Base-by-base conservation (phyloP, 1,139 yeast species). In the Citeromyces hawaiiensis region DNA sequence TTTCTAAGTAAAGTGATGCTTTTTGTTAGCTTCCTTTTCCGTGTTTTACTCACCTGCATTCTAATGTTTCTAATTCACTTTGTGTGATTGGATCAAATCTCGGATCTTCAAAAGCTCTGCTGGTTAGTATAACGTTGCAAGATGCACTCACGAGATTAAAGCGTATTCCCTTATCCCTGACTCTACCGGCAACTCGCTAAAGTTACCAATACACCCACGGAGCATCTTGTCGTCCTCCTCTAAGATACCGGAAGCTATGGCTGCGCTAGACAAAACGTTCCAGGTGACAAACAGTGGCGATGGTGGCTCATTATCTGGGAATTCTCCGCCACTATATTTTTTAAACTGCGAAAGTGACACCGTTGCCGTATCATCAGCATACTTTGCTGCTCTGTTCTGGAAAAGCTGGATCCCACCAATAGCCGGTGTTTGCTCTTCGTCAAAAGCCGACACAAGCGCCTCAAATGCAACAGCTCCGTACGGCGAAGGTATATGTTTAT, bases 171-270 rank as follows among this genome's bases (percentile, higher is more conserved):
- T 54, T 2, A 87, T 69, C 0, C 94, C 96, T 1, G 53, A 42
- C 21, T 68, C 76, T 8, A 83, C 51, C 3, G 56, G 54, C 36
- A 59, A 49, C 13, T 59, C 51, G 32, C 60, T 57, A 54, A 91
- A 88, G 0, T 96, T 88, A 1, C 98, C 98, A 42, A 91, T 91
- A 53, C 98, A 91, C 0, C 98, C 98, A 40, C 97, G 66, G 38
- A 91, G 63, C 14, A 64, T 61, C 41, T 66, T 58, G 0, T 51
- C 53, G 14, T 41, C 43, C 2, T 39, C 41, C 9, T 39, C 40
- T 25, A 35, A 23, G 10, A 27, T 39, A 9, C 25, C 39, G 25
- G 25, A 13, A 6, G 36, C 31, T 40, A 40, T 7, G 10, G 21
- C 10, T 11, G 47, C 44, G 13, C 45, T 48, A 7, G 48, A 57